phyloP scores from a whole-genome alignment of 2,329 filamentous ascomycete species.

The Blumeriella jaapii region DNA sequence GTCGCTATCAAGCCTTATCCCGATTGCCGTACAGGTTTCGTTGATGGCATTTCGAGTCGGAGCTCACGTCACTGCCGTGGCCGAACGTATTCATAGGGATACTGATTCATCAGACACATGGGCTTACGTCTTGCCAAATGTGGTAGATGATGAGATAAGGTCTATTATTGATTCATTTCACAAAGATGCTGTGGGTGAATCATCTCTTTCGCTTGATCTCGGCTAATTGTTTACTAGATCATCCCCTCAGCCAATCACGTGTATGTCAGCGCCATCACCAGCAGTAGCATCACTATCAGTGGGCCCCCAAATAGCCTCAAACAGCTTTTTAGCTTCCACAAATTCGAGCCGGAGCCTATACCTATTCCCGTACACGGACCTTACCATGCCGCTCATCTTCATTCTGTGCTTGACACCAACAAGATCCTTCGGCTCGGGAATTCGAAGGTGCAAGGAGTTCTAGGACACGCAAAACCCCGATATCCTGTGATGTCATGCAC shows the following conservation, averaged over 20 bases:
- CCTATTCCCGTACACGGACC: constrained; percentile 43
- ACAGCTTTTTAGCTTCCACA: constrained; percentile 31
- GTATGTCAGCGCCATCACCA: constrained; percentile 43
- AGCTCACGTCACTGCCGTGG: constrained; percentile 13
- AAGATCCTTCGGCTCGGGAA: constrained; percentile 36
- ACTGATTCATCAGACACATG: constrained; percentile 44
- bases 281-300: constrained; percentile 40
- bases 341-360: constrained; percentile 33
- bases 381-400: constrained; percentile 45
- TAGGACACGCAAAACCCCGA: constrained; percentile 34
- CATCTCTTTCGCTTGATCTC: neutral
- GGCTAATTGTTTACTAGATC: constrained; percentile 24
- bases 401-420: constrained; percentile 33
- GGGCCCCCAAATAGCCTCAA: constrained; percentile 40
- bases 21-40: constrained; percentile 50
- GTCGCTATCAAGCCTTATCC: constrained; percentile 49
- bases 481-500: constrained; percentile 41
- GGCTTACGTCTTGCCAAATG: constrained; percentile 53
- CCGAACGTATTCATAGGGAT: constrained; percentile 19
- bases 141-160: constrained; percentile 39
- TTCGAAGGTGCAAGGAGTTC: constrained; percentile 28
- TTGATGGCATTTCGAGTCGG: constrained; percentile 49
- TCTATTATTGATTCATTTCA: constrained; percentile 46
- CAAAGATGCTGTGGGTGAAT: constrained; percentile 34
- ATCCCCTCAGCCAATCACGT: constrained; percentile 35